A percentile compares a stretch with the other conserved stretches of the same genome.
These are phyloP conservation scores for Kluyveromyces lactis DNA, from an alignment of 805 yeast genomes.

Conservation along the genomic window DNA sequence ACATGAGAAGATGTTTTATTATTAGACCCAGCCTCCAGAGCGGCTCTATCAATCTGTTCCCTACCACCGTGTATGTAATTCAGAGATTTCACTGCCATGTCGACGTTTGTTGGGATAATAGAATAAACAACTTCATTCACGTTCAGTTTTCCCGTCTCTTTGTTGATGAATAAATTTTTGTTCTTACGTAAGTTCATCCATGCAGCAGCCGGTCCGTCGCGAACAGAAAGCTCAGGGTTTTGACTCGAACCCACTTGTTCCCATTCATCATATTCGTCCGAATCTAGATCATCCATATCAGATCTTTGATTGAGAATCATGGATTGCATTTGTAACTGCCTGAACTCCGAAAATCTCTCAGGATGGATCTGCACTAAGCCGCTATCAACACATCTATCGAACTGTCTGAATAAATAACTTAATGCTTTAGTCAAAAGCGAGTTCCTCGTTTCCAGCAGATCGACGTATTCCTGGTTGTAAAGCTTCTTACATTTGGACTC, in stretches of 20 bases:
- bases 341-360: neutral
- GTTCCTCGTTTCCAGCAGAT: slow-evolving; percentile 40
- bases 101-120: slow-evolving; percentile 8
- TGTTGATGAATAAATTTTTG: slow-evolving; percentile 1
- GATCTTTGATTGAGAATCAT: no score
- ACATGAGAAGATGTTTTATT: neutral
- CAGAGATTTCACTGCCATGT: slow-evolving; percentile 7
- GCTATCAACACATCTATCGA: slow-evolving; percentile 6
- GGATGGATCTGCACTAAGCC: slow-evolving; percentile 4
- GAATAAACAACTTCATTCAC: slow-evolving; percentile 10
- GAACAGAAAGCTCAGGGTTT: no score
- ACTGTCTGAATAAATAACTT: slow-evolving; percentile 14
- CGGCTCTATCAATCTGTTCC: neutral
- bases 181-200: slow-evolving; percentile 3
- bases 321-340: slow-evolving; percentile 1
- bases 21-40: neutral
- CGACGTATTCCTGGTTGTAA: slow-evolving; percentile 31
- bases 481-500: slow-evolving; percentile 8
- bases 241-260: no score
- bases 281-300: no score
- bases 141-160: slow-evolving; percentile 6
- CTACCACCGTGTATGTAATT: slow-evolving; percentile 2
- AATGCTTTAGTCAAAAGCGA: slow-evolving; percentile 39
- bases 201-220: slow-evolving; percentile 1
- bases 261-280: no score